Evolutionary conservation across 441 rosid genomes (phyloP), one percentile per base, ranked within the genome.

Genomic region (Populus trichocarpa): DNA sequence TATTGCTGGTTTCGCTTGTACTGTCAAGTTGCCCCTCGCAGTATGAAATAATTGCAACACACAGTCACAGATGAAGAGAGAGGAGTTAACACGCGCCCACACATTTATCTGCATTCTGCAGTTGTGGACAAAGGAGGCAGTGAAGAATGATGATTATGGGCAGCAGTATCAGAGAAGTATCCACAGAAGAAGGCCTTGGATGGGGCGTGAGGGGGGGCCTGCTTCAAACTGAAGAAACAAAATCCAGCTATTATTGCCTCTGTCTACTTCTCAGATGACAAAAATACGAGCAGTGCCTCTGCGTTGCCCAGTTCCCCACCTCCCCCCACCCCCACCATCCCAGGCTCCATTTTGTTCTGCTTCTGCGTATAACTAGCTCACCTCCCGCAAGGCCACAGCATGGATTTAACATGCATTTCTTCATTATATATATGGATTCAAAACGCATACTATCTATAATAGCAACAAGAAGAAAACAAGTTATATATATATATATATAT

Each of bases 241-340:
- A 85, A 80, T 84, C 78, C 84, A 78, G 78, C 86, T 46, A 85
- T 84, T 78, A 85, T 85, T 83, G 74, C 80, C 73, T 80, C 78
- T 89, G 86, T 84, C 89, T 83, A 73, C 87, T 85, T 87, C 85
- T 84, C 71, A 77, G 65, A 80, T 74, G 86, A 87, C 90, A 89
- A 81, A 81, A 81, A 13, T 78, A 67, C 81, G 46, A 71, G 75
- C 89, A 81, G 81, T 82, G 74, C 83, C 81, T 80, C 82, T 82
- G 83, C 67, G 46, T 69, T 77, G 11, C 70, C 64, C 83, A 42
- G 36, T 65, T 84, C 53, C 76, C 85, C 75, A 46, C 83, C 59
- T 69, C 69, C 69, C 13, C 68, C 79, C 30, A 40, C 38, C 50
- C 74, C 84, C 74, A 25, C 81, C 59, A 59, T 66, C 77, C 26